Percentiles rank a stretch among this genome's conserved stretches.
Evolutionary conservation across 495 filamentous ascomycete genomes (phyloP).

Genomic region (Podospora appendiculata): DNA sequence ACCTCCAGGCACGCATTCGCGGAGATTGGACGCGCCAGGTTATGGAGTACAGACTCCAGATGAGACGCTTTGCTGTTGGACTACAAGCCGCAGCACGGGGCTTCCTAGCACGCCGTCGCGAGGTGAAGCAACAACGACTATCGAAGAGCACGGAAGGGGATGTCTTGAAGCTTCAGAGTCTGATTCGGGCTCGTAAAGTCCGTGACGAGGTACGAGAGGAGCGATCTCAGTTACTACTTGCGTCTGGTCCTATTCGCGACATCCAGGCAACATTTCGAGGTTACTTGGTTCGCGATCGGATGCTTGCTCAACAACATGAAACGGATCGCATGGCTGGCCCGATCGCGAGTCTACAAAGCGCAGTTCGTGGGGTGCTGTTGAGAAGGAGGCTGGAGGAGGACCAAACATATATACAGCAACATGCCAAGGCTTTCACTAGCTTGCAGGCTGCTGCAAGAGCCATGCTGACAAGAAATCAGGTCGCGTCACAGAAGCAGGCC

Average conservation of each 20-base stretch:
- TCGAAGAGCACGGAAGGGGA: slow-evolving; percentile 65
- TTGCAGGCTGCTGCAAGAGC: slow-evolving; percentile 45
- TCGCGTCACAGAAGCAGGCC: slow-evolving; percentile 29
- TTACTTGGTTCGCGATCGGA: slow-evolving; percentile 42
- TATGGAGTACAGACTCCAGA: slow-evolving; percentile 66
- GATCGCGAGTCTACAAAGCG: slow-evolving; percentile 43
- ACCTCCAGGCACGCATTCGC: slow-evolving; percentile 77
- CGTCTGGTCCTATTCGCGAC: slow-evolving; percentile 46
- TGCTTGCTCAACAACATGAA: slow-evolving; percentile 46
- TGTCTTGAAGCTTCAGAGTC: slow-evolving; percentile 73
- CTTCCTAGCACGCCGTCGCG: slow-evolving; percentile 62
- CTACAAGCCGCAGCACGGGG: slow-evolving; percentile 77
- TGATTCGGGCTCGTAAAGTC: slow-evolving; percentile 69
- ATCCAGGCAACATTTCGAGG: slow-evolving; percentile 70
- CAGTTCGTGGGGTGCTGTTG: slow-evolving; percentile 42
- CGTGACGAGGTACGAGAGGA: slow-evolving; percentile 59
- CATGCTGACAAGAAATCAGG: slow-evolving; percentile 30
- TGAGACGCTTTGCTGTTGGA: slow-evolving; percentile 64
- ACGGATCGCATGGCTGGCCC: slow-evolving; percentile 38
- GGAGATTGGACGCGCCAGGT: slow-evolving; percentile 66
- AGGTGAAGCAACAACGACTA: slow-evolving; percentile 51
- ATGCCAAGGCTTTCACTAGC: slow-evolving; percentile 28
- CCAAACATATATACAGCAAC: slow-evolving; percentile 27
- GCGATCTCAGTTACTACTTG: slow-evolving; percentile 51
- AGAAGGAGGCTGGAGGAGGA: slow-evolving; percentile 32